Evolutionary conservation across 768 basidiomycete genomes (phyloP).

Genomic region (Macrolepiota dolichaula): DNA sequence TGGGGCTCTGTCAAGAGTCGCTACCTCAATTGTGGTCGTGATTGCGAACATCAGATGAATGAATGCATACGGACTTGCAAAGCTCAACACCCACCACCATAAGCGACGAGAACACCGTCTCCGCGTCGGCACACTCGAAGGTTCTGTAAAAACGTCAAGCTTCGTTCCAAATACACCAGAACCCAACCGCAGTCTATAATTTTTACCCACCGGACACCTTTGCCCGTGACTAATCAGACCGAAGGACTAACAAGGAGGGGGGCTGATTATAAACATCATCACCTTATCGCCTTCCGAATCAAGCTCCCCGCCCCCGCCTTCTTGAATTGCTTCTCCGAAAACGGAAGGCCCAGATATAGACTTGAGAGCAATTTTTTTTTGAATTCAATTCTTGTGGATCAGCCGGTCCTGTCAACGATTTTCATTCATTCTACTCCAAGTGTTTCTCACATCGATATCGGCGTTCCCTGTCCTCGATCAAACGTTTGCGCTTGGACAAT

Average conservation of each 20-base stretch:
- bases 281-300: slow-evolving; percentile 2
- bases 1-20: no score
- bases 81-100: neutral
- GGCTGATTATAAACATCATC: neutral
- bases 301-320: neutral
- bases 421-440: no score
- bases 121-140: neutral
- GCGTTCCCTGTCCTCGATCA: no score
- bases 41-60: no score
- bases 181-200: neutral
- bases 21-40: no score
- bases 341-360: neutral
- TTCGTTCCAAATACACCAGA: neutral
- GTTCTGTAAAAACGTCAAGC: neutral
- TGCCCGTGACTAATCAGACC: no score
- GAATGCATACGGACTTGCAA: no score
- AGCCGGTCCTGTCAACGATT: no score
- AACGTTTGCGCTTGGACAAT: no score
- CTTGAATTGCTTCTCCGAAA: neutral
- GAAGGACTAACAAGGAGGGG: no score
- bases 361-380: neutral
- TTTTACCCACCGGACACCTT: neutral
- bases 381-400: neutral
- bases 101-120: neutral
- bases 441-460: no score